Base-by-base conservation (phyloP, 2,329 filamentous ascomycete genomes). In the Tolypocladium amazonense region DNA sequence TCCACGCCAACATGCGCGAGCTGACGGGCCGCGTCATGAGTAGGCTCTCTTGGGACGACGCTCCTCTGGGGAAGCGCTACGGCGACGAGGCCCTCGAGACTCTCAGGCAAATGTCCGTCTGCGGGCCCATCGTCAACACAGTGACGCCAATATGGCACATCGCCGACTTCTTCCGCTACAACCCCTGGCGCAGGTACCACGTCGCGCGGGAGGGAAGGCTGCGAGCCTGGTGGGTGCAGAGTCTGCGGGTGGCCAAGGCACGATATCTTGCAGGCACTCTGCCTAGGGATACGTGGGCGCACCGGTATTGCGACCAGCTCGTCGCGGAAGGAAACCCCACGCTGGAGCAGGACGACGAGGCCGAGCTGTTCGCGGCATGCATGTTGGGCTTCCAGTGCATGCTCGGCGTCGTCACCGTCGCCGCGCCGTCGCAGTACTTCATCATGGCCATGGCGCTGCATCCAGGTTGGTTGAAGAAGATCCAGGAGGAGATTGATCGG, bases 371-470 rank as follows among this genome's bases (percentile, higher is more conserved):
- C 11, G 77, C 77, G 9, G 76, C 75, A 57, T 81, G 78, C 65
- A 81, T 80, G 76, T 72, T 81, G 33, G 78, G 78, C 0, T 81
- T 81, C 63, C 72, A 81, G 65, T 79, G 78, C 58, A 73, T 81
- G 7, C 78, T 81, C 15, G 79, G 79, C 9, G 77, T 80, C 12
- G 73, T 81, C 38, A 81, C 79, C 12, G 77, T 80, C 59, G 75
- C 73, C 15, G 78, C 78, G 1, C 78, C 78, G 11, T 66, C 80
- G 64, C 76, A 80, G 67, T 80, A 79, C 70, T 81, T 80, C 68
- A 64, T 79, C 57, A 79, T 80, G 78, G 75, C 76, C 58, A 80
- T 82, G 79, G 73, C 74, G 30, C 69, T 81, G 62, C 75, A 82
- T 63, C 81, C 81, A 0, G 75, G 79, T 63, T 82, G 81, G 76